Conservation (phyloP, 352 stramenopile species). For the Globisporangium spinosum region DNA sequence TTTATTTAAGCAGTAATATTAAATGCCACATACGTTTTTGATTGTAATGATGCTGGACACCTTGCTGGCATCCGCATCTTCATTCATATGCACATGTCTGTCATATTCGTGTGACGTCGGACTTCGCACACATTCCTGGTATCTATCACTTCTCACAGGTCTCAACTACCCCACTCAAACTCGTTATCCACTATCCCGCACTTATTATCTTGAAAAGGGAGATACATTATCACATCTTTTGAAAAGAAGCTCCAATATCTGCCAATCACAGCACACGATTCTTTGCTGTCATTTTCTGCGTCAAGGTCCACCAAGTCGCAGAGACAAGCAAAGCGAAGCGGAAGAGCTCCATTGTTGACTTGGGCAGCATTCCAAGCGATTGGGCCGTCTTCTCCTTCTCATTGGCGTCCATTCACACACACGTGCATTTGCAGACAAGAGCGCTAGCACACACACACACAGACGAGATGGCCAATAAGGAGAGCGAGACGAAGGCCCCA, state of each 20-base stretch:
- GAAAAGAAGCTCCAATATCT: not conserved
- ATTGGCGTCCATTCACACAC: not conserved
- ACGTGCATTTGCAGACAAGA: slow-evolving; percentile 1
- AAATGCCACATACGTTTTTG: slow-evolving; percentile 6
- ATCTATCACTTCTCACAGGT: not conserved
- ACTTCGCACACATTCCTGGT: not conserved
- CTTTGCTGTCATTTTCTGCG: not conserved
- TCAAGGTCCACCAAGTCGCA: slow-evolving; percentile 4
- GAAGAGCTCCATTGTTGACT: slow-evolving; percentile 2
- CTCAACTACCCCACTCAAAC: not conserved
- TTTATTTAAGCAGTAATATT: slow-evolving; percentile 16
- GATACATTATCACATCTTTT: not conserved
- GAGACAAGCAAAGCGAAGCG: slow-evolving; percentile 11
- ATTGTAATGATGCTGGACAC: not conserved
- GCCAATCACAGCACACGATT: slow-evolving; percentile 1
- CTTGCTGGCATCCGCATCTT: not conserved
- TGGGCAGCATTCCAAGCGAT: not conserved
- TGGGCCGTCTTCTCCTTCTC: not conserved
- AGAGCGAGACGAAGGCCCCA: slow-evolving; percentile 22
- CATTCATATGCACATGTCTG: not conserved
- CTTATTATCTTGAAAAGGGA: not conserved
- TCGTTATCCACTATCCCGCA: not conserved
- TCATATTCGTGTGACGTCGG: not conserved
- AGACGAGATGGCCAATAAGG: slow-evolving; percentile 46
- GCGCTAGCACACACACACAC: not conserved